Evolutionary conservation across 345 rosid species (phyloP).

Genomic region (Anastatica hierochuntica): DNA sequence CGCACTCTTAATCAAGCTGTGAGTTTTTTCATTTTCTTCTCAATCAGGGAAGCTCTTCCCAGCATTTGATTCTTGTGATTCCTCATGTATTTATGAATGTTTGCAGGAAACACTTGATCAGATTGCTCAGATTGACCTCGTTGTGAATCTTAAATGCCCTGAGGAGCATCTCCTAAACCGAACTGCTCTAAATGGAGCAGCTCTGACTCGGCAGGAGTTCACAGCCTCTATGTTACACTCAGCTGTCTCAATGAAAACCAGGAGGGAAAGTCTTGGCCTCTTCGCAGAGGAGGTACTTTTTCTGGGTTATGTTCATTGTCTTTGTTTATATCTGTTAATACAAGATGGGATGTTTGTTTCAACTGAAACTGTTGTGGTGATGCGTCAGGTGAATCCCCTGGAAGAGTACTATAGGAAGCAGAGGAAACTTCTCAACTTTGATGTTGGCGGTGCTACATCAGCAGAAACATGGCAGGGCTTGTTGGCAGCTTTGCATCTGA

Average conservation of each 20-base stretch:
- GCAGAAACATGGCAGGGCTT: slow-evolving; percentile 82
- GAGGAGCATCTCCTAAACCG: slow-evolving; percentile 34
- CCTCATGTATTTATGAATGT: neutral
- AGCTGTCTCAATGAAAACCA: slow-evolving; percentile 28
- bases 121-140: slow-evolving; percentile 73
- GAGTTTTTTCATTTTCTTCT: slow-evolving; percentile 17
- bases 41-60: too few relatives aligned
- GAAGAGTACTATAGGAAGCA: slow-evolving; percentile 80
- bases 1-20: slow-evolving; percentile 75
- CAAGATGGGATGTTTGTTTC: neutral
- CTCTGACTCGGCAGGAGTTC: slow-evolving; percentile 24
- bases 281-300: slow-evolving; percentile 52
- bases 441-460: slow-evolving; percentile 45
- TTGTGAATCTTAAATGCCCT: slow-evolving; percentile 61
- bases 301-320: neutral
- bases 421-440: slow-evolving; percentile 68
- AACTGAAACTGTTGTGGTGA: neutral
- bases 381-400: slow-evolving; percentile 52
- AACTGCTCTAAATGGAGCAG: slow-evolving; percentile 18
- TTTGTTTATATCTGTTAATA: too few relatives aligned
- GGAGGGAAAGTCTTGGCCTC: slow-evolving; percentile 35
- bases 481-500: slow-evolving; percentile 70
- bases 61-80: slow-evolving; percentile 12
- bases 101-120: slow-evolving; percentile 85
- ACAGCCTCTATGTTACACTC: slow-evolving; percentile 26